Evolutionary conservation across 129 eudicot genomes (phyloP).

Genomic region (Lactuca saligna): DNA sequence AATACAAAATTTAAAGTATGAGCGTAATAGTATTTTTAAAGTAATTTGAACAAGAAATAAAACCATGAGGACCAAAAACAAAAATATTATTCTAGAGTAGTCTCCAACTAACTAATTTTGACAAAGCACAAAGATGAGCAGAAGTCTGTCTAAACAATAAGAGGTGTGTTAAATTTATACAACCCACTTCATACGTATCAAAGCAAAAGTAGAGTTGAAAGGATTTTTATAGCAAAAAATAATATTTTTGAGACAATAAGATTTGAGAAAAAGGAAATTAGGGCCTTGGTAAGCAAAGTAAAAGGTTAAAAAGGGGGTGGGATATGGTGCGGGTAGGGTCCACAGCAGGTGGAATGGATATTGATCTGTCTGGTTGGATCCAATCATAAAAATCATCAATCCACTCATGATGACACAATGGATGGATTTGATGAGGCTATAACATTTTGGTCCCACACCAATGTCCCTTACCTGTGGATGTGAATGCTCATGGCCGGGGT

Average conservation of each 20-base stretch:
- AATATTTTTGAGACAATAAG: background rate
- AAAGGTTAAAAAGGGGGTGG: constrained; percentile 13
- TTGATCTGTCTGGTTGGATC: constrained; percentile 39
- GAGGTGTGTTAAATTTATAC: too few relatives aligned
- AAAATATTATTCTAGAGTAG: too few relatives aligned
- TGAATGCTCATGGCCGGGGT: constrained; percentile 17
- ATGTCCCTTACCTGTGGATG: constrained; percentile 28
- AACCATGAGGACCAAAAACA: too few relatives aligned
- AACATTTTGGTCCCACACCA: constrained; percentile 26
- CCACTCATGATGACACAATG: constrained; percentile 44
- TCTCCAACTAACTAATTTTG: too few relatives aligned
- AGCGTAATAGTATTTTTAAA: too few relatives aligned
- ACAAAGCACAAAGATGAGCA: too few relatives aligned
- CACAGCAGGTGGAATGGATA: constrained; percentile 45
- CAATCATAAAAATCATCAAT: constrained; percentile 53
- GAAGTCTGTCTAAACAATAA: too few relatives aligned
- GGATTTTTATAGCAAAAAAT: too few relatives aligned
- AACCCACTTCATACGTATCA: too few relatives aligned
- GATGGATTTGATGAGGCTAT: constrained; percentile 43
- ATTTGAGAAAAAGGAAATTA: background rate
- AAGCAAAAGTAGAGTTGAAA: too few relatives aligned
- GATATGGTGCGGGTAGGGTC: constrained; percentile 37
- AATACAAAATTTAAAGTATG: too few relatives aligned
- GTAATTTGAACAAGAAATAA: too few relatives aligned
- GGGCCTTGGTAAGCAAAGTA: constrained; percentile 8